These are phyloP conservation scores for Isochrysis galbana DNA, from an alignment of 78 protist genomes.

Conservation along the genomic window DNA sequence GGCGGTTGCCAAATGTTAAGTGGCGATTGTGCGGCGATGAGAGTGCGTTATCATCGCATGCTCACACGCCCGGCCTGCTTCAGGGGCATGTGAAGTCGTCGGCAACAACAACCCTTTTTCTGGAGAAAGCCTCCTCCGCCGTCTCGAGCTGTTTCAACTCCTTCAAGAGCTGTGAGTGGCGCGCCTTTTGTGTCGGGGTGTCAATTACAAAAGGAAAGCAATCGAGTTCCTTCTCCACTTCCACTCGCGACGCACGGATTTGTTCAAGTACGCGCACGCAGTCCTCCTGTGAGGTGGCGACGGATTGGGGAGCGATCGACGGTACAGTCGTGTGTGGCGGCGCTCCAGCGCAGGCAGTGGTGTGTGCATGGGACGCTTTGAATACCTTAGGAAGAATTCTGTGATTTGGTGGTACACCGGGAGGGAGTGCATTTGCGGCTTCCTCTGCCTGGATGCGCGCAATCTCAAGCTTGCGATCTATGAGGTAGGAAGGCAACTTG, in stretches of 20 bases:
- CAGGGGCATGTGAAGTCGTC: no score
- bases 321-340: no score
- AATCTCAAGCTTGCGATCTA: neutral
- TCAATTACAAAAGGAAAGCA: neutral
- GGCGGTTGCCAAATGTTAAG: neutral
- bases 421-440: neutral
- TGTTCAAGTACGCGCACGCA: neutral
- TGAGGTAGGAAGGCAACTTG: neutral
- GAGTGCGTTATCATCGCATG: neutral
- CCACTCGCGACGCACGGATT: neutral
- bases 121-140: neutral
- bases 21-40: neutral
- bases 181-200: neutral
- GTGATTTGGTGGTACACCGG: neutral
- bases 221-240: neutral
- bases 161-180: neutral
- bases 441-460: neutral
- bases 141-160: neutral
- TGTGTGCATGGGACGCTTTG: no score
- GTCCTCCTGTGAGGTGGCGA: neutral
- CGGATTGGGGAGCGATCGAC: no score
- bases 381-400: neutral
- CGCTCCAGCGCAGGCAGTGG: no score
- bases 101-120: no score
- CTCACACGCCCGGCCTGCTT: no score